A percentile compares a stretch with the other conserved stretches of the same genome.
Conservation (phyloP, 2,329 filamentous ascomycete species). For the Tympanopsis confertula region DNA sequence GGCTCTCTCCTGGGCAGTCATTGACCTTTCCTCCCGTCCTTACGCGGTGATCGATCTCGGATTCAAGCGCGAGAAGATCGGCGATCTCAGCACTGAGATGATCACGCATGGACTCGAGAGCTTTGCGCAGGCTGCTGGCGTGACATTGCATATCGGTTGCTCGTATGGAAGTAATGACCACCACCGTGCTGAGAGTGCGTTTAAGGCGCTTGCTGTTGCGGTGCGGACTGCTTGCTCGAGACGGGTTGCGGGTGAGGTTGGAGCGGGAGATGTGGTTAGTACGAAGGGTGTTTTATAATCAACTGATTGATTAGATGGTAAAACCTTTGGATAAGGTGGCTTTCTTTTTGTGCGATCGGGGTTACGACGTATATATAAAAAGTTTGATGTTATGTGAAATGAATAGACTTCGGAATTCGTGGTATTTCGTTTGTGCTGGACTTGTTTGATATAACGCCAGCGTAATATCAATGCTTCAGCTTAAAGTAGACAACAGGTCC, state of each 20-base stretch:
- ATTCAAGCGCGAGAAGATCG: slow-evolving; percentile 52
- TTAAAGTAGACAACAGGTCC: too few relatives aligned
- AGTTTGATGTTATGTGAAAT: too few relatives aligned
- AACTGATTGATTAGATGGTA: too few relatives aligned
- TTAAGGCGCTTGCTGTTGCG: slow-evolving; percentile 57
- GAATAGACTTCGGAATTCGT: too few relatives aligned
- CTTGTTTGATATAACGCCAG: too few relatives aligned
- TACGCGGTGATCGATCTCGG: slow-evolving; percentile 53
- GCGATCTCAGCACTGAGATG: slow-evolving; percentile 56
- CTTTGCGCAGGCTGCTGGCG: slow-evolving; percentile 52
- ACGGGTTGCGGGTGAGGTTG: slow-evolving; percentile 16
- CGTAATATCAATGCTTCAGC: too few relatives aligned
- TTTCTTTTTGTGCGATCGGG: too few relatives aligned
- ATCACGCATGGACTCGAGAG: slow-evolving; percentile 55
- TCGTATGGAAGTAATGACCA: slow-evolving; percentile 56
- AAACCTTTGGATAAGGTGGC: too few relatives aligned
- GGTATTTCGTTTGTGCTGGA: too few relatives aligned
- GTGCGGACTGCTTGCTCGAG: slow-evolving; percentile 44
- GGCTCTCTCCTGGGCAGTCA: slow-evolving; percentile 49
- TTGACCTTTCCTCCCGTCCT: slow-evolving; percentile 54
- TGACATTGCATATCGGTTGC: slow-evolving; percentile 57
- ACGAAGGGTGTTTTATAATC: slow-evolving; percentile 45
- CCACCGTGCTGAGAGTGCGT: slow-evolving; percentile 56
- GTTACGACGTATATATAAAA: too few relatives aligned
- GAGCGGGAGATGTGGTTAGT: slow-evolving; percentile 51